Conservation (phyloP, 768 basidiomycete species). For the Coprinellus aureogranulatus region DNA sequence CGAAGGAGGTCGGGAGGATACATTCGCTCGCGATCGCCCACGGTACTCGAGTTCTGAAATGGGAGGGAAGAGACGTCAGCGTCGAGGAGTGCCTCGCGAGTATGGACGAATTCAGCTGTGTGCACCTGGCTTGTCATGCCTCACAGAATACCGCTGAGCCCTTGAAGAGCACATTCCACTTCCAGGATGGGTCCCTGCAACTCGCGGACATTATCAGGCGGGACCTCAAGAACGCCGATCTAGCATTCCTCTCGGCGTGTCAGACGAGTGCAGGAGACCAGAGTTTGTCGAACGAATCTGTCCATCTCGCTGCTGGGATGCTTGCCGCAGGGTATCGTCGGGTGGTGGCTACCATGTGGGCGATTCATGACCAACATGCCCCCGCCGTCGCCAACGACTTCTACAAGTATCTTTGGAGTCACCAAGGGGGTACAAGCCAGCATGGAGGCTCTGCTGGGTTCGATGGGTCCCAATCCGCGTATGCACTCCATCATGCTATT, state of each 20-base stretch:
- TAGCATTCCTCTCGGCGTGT: constrained; percentile 43
- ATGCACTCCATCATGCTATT: constrained; percentile 4
- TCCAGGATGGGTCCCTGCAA: constrained; percentile 9
- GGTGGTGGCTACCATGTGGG: constrained; percentile 41
- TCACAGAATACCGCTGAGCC: constrained; percentile 18
- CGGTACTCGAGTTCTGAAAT: background rate
- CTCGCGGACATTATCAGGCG: constrained; percentile 15
- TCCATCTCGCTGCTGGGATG: constrained; percentile 41
- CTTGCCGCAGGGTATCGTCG: constrained; percentile 19
- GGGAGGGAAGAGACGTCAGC: background rate
- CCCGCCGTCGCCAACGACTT: constrained; percentile 28
- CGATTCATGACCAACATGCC: constrained; percentile 31
- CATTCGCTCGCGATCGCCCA: background rate
- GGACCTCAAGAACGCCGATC: constrained; percentile 15
- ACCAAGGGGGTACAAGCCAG: no score
- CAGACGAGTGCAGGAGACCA: constrained; percentile 31
- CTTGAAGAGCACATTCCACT: background rate
- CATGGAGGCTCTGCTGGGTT: background rate
- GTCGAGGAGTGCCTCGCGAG: background rate
- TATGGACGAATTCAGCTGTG: constrained; percentile 13
- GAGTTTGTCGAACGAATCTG: constrained; percentile 16
- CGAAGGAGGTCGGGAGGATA: background rate
- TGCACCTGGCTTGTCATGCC: constrained; percentile 32
- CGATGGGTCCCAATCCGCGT: background rate
- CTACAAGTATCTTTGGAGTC: constrained; percentile 17